Percentiles rank a stretch among this genome's conserved stretches.
Evolutionary conservation across 78 protist genomes (phyloP).

Genomic region (Dictyostelium citrinum): DNA sequence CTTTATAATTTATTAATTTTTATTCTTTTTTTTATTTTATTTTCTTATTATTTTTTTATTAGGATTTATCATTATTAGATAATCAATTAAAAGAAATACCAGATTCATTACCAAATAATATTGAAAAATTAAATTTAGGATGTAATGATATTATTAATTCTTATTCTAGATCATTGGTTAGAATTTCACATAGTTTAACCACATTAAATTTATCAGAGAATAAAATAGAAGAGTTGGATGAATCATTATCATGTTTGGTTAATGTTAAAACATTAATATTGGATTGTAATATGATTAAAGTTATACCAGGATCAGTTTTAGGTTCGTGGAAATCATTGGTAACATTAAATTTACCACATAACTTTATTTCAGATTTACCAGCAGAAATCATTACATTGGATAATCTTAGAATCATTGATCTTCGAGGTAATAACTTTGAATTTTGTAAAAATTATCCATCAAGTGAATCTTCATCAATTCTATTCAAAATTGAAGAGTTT

Average conservation of each 20-base stretch:
- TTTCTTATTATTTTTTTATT: too few species aligned
- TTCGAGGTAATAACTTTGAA: slow-evolving; percentile 33
- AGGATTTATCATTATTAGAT: slow-evolving; percentile 38
- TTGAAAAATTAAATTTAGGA: slow-evolving; percentile 28
- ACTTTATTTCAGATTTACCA: slow-evolving; percentile 14
- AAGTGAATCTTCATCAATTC: neutral
- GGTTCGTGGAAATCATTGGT: slow-evolving; percentile 18
- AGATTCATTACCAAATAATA: slow-evolving; percentile 6
- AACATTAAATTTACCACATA: slow-evolving; percentile 37
- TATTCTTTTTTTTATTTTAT: too few species aligned
- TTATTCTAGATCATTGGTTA: neutral
- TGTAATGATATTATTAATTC: slow-evolving; percentile 23
- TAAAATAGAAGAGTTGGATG: neutral
- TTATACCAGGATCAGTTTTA: slow-evolving; percentile 2
- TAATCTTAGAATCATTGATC: slow-evolving; percentile 16
- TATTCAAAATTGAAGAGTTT: slow-evolving; percentile 18
- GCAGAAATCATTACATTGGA: neutral
- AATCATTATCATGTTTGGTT: neutral
- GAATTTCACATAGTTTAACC: neutral
- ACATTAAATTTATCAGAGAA: slow-evolving; percentile 48
- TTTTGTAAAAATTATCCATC: neutral
- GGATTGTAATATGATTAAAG: slow-evolving; percentile 22
- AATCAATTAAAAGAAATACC: slow-evolving; percentile 23
- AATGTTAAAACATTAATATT: slow-evolving; percentile 4
- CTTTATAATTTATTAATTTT: too few species aligned